Base-by-base conservation (phyloP, 768 basidiomycete species). In the Neoboletus brunneissimus region DNA sequence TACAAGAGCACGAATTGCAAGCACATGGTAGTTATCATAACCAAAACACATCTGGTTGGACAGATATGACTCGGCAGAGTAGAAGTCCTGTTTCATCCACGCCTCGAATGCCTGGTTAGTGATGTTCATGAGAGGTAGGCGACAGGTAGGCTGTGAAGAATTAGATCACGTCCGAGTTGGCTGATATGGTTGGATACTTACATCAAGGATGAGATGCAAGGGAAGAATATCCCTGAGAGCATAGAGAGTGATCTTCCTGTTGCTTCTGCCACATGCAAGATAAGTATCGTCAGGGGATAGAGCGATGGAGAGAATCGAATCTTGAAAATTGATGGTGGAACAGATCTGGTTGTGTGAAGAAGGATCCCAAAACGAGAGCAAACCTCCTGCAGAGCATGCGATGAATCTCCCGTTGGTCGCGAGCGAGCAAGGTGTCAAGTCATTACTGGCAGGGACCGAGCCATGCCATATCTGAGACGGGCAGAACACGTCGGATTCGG, bases 1-100 rank as follows among this genome's bases (percentile, higher is more conserved):
- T 31, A 62, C 27, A 2, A 62, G 53, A 34, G 48, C 41, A 13
- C 45, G 48, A 25, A 47, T 41, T 10, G 57, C 56, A 18, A 54
- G 13, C 5, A 35, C 8, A 9, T 48, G 23, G 11, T 40, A 48
- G 5, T 46, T 15, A 31, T 11, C 25, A 25, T n/a, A 25, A 25
- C 25, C 25, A 25, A 1, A 25, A 5, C 1, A n/a, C 4, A 18
- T 18, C 43, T 10, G 16, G 9, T 16, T 16, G 27, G 1, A 25
- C 22, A 32, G 12, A 5, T 0, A 4, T 12, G 2, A 4, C 13
- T 16, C 5, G 25, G 34, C 23, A 1, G n/a, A 7, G 18, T 18
- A 6, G 11, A 34, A 18, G 3, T 25, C 7, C 12, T 53, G 42
- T 18, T 59, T 42, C 18, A 57, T 37, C 60, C 60, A 61, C 9